Evolutionary conservation across 192 early-diverging fungal species (phyloP).

Genomic region (Coemansia sp.): DNA sequence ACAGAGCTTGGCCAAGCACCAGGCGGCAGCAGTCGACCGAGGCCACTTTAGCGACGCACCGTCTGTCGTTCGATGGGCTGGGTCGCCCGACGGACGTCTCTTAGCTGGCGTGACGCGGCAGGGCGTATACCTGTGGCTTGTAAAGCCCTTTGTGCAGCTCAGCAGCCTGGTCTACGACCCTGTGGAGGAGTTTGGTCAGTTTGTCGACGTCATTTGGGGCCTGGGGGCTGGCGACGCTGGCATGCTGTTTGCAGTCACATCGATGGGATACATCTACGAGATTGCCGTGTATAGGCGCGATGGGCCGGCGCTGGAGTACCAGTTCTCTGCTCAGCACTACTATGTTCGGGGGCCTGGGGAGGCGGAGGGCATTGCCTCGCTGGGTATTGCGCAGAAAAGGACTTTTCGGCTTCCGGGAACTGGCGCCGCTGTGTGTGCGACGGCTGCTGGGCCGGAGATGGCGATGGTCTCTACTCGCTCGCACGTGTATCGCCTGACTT

Average conservation of each 20-base stretch:
- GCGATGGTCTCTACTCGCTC: conserved; percentile 30
- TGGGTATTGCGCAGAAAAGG: conserved; percentile 38
- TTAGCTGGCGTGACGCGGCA: conserved; percentile 35
- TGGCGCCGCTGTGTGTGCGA: conserved; percentile 25
- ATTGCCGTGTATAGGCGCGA: conserved; percentile 32
- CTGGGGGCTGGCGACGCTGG: not conserved
- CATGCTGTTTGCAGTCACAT: conserved; percentile 39
- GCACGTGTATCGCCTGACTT: conserved; percentile 33
- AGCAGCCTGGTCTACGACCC: conserved; percentile 41
- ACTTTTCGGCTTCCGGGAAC: conserved; percentile 34
- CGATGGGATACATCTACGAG: conserved; percentile 38
- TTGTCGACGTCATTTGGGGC: conserved; percentile 44
- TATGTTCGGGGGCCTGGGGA: conserved; percentile 51
- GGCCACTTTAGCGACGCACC: not conserved
- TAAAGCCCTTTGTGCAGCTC: conserved; percentile 45
- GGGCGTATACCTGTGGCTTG: conserved; percentile 47
- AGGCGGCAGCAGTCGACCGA: not conserved
- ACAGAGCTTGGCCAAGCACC: not conserved
- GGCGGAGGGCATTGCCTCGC: conserved; percentile 29
- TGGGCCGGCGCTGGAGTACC: conserved; percentile 30
- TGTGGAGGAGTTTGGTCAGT: conserved; percentile 30
- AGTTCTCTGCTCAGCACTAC: conserved; percentile 45
- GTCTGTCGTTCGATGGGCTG: conserved; percentile 28
- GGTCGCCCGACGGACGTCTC: conserved; percentile 27
- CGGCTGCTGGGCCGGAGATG: conserved; percentile 8